Conservation (phyloP, 2,329 filamentous ascomycete genomes). For the Colletotrichum sp. region DNA sequence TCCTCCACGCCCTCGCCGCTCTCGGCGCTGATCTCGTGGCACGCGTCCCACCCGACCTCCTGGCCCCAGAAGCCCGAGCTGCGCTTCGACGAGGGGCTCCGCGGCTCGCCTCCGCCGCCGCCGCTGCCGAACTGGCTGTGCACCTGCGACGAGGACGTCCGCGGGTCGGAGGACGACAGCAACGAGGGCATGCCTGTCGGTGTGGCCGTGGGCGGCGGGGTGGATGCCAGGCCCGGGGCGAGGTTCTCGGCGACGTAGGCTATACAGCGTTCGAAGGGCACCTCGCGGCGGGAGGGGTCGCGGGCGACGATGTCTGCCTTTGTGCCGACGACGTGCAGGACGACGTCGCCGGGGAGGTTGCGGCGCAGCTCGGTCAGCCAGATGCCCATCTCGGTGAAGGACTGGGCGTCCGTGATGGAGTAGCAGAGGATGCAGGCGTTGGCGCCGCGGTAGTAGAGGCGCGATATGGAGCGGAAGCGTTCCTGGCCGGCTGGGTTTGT, state of each 20-base stretch:
- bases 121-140: slow-evolving; percentile 27
- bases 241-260: slow-evolving; percentile 94
- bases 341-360: slow-evolving; percentile 78
- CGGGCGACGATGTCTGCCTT: slow-evolving; percentile 90
- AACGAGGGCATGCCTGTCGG: slow-evolving; percentile 34
- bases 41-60: slow-evolving; percentile 95
- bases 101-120: slow-evolving; percentile 53
- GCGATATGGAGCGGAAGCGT: slow-evolving; percentile 91
- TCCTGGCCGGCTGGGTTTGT: slow-evolving; percentile 78
- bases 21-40: slow-evolving; percentile 95
- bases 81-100: slow-evolving; percentile 67
- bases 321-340: slow-evolving; percentile 94
- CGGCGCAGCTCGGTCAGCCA: slow-evolving; percentile 87
- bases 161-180: slow-evolving; percentile 27
- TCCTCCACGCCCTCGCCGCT: slow-evolving; percentile 96
- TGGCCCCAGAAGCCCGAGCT: slow-evolving; percentile 87
- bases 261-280: slow-evolving; percentile 95
- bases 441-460: slow-evolving; percentile 94
- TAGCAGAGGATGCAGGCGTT: slow-evolving; percentile 95
- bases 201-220: slow-evolving; percentile 70
- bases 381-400: slow-evolving; percentile 89
- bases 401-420: slow-evolving; percentile 85
- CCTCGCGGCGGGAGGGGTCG: slow-evolving; percentile 78
- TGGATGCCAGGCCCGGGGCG: slow-evolving; percentile 71
- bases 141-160: slow-evolving; percentile 14